Base-by-base conservation (phyloP, 306 rosid genomes). In the Fagus sylvatica region DNA sequence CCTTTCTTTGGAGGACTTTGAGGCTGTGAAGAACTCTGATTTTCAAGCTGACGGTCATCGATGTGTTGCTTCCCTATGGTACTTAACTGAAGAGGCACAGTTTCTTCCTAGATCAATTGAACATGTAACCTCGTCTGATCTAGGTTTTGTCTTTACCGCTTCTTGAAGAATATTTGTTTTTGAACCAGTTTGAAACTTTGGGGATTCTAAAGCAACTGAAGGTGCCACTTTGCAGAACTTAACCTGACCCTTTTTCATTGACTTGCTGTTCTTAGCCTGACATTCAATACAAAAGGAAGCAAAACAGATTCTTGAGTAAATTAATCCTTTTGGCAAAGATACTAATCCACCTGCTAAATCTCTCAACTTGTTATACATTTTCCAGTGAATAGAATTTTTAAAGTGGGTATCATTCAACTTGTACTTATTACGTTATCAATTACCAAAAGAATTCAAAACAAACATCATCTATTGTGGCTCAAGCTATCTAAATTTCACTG, bases 221-320 rank as follows among this genome's bases (percentile, higher is more conserved):
- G 89, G 69, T 69, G 71, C 79, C 60, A 77, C 78, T 71, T 87
- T 85, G 40, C 83, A 79, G 75, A 69, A 77, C 79, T 74, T 84
- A 15, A 65, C 39, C 72, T 65, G 87, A 74, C 64, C 79, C n/a
- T 72, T 74, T 73, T 87, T 78, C 55, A 75, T 53, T 71, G 62
- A 77, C 86, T 84, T 94, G 64, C 79, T 69, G 74, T 64, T 85
- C 83, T 85, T 92, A 76, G 82, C 84, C 98, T 94, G 77, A 60
- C 59, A 67, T 73, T 53, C 53, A 73, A 75, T 39, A 77, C 72
- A 61, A 17, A 59, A 59, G 17, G 42, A 28, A 39, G 49, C 8
- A 55, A 70, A 57, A 67, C 77, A 79, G 67, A 57, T 51, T 68
- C 61, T 67, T 53, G 37, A 69, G 64, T 17, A 39, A 30, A 34